Percentiles rank a stretch among this genome's conserved stretches.
phyloP scores from a whole-genome alignment of 1,284 basidiomycete genomes.

The Meira nashicola region DNA sequence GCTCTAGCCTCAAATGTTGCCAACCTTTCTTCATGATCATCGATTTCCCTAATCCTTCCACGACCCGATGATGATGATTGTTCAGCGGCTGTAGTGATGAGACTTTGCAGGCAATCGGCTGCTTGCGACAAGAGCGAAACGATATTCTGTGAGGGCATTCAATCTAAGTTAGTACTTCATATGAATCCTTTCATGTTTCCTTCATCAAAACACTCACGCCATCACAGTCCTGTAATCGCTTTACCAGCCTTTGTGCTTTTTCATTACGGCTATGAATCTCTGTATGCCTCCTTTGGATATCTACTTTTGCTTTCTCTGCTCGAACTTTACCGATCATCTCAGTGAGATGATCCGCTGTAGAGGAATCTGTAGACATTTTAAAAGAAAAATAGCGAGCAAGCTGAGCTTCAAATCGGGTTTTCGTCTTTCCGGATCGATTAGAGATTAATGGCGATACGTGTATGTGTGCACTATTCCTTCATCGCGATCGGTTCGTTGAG shows the following conservation, averaged over 20 bases:
- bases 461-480: too few species aligned
- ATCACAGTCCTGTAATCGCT: constrained; percentile 3
- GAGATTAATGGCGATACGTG: too few species aligned
- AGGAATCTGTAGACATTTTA: neutral
- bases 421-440: too few species aligned
- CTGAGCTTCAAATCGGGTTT: too few species aligned
- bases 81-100: neutral
- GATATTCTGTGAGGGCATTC: constrained; percentile 2
- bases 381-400: too few species aligned
- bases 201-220: neutral
- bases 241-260: constrained; percentile 7
- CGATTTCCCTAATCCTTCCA: neutral
- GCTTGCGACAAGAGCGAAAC: constrained; percentile 2
- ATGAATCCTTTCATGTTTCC: neutral
- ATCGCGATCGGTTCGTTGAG: too few species aligned
- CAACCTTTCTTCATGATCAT: neutral
- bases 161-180: neutral
- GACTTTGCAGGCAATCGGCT: constrained; percentile 4
- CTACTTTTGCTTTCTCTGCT: neutral
- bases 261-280: neutral
- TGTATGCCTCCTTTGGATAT: neutral
- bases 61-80: neutral
- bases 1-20: constrained; percentile 2
- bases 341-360: neutral
- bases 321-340: neutral